Base-by-base conservation (phyloP, 805 yeast species). In the Wickerhamiella alocasiicola region DNA sequence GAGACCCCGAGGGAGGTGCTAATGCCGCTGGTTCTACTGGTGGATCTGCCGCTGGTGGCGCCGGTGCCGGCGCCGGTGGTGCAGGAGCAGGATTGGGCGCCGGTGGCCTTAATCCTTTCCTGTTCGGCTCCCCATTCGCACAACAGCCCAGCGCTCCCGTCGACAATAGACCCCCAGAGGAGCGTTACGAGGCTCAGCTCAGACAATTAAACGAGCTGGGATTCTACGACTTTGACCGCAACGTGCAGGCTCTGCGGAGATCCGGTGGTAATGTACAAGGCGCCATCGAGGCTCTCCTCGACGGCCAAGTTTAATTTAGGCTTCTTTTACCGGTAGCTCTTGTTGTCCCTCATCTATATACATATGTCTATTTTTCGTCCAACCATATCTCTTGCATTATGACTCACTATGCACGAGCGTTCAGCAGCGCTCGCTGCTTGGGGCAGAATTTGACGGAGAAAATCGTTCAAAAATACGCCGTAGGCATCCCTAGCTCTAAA, bases 241-340 rank as follows among this genome's bases (percentile, higher is more conserved):
- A 91, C 55, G 85, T 91, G 18, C 77, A 76, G 21, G 97, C 97
- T 1, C 70, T 91, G 53, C 76, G 96, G 65, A 76, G 97, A 63
- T 76, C 88, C 42, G 98, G 98, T 25, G 98, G 98, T 6, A 82
- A 87, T 47, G 96, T 88, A 19, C 95, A 88, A 63, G 96, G 96
- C 34, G 98, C 98, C 9, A 68, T 88, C 39, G 96, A 88, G 60
- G 81, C 83, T 41, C 65, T 87, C 51, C 68, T 87, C 44, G 79
- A 70, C 46, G 81, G 81, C 20, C 62, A 64, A 42, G 68, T 71
- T 31, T 73, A 57, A 30, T 16, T 23, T 23, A 23, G 9, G 26
- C 11, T n/a, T n/a, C n/a, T n/a, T n/a, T n/a, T n/a, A n/a, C n/a
- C n/a, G n/a, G n/a, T n/a, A n/a, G n/a, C n/a, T n/a, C n/a, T n/a